Percentiles rank a stretch among this genome's conserved stretches.
These are phyloP conservation scores for Fusarium caatingaense DNA, from an alignment of 2,329 filamentous ascomycete species.

Conservation along the genomic window DNA sequence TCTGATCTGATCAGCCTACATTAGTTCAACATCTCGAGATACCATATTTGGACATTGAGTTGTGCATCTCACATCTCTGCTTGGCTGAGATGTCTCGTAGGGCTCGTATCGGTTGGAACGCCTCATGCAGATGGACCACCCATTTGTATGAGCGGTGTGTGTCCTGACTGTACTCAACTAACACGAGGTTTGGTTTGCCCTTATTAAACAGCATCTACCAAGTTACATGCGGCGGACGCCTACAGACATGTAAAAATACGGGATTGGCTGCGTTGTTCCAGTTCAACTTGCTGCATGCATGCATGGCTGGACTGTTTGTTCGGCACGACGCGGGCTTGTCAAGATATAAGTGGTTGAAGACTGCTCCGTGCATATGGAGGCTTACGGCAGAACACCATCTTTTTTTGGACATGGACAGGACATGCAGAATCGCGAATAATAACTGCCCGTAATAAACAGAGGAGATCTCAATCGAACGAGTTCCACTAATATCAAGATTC, in stretches of 20 bases:
- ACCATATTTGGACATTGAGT: constrained; percentile 24
- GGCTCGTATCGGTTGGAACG: constrained; percentile 37
- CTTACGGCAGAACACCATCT: constrained; percentile 36
- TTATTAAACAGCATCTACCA: not conserved
- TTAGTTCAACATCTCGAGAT: constrained; percentile 18
- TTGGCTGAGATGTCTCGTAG: constrained; percentile 20
- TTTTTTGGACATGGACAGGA: not conserved
- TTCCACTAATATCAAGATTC: constrained; percentile 9
- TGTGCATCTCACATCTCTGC: constrained; percentile 12
- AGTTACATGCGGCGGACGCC: constrained; percentile 33
- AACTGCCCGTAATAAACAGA: not conserved
- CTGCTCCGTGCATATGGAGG: constrained; percentile 18
- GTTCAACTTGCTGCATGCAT: not conserved
- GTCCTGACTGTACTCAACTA: constrained; percentile 26
- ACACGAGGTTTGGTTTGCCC: constrained; percentile 4
- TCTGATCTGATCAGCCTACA: constrained; percentile 26
- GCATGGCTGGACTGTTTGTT: not conserved
- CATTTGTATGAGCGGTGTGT: constrained; percentile 35
- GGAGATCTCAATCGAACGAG: constrained; percentile 7
- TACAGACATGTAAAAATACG: constrained; percentile 18
- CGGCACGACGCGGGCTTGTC: constrained; percentile 11
- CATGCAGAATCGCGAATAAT: not conserved
- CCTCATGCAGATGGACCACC: constrained; percentile 17
- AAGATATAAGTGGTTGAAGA: constrained; percentile 25
- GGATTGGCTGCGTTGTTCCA: constrained; percentile 21